phyloP scores from a whole-genome alignment of 495 filamentous ascomycete species.

The Penicillium malachiteum region DNA sequence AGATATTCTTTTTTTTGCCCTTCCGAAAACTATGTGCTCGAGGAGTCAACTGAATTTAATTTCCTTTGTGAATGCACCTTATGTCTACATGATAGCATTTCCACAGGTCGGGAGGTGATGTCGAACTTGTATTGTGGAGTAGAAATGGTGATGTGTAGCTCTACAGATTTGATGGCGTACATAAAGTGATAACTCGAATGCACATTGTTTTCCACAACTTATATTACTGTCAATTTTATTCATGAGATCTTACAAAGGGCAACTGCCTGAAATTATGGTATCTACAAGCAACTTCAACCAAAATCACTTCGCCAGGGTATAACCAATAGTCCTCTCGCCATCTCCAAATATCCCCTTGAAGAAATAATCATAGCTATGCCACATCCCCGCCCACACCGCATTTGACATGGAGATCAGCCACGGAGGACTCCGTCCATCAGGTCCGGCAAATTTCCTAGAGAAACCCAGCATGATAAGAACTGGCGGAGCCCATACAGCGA shows the following conservation, averaged over 20 bases:
- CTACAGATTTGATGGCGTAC: no score
- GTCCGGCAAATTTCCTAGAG: slow-evolving; percentile 51
- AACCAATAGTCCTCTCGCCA: slow-evolving; percentile 71
- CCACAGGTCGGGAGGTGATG: no score
- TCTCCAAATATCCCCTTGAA: slow-evolving; percentile 75
- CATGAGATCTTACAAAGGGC: no score
- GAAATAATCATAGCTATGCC: slow-evolving; percentile 71
- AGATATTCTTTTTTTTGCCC: slow-evolving; percentile 46
- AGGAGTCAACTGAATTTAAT: slow-evolving; percentile 40
- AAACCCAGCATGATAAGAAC: slow-evolving; percentile 51
- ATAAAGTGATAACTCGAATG: no score
- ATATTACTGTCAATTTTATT: no score
- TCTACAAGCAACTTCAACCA: not conserved
- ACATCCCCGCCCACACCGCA: slow-evolving; percentile 55
- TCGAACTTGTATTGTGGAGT: no score
- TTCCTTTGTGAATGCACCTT: slow-evolving; percentile 40
- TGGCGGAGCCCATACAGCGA: slow-evolving; percentile 59
- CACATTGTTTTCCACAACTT: no score
- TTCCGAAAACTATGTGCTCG: slow-evolving; percentile 45
- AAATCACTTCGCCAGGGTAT: slow-evolving; percentile 20
- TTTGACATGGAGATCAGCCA: slow-evolving; percentile 60
- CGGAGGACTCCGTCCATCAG: slow-evolving; percentile 61
- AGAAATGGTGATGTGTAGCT: no score
- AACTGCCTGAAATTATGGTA: not conserved
- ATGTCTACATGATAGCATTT: not conserved